Evolutionary conservation across 2,329 filamentous ascomycete species (phyloP).

Genomic region (Bipolaris gigantea): DNA sequence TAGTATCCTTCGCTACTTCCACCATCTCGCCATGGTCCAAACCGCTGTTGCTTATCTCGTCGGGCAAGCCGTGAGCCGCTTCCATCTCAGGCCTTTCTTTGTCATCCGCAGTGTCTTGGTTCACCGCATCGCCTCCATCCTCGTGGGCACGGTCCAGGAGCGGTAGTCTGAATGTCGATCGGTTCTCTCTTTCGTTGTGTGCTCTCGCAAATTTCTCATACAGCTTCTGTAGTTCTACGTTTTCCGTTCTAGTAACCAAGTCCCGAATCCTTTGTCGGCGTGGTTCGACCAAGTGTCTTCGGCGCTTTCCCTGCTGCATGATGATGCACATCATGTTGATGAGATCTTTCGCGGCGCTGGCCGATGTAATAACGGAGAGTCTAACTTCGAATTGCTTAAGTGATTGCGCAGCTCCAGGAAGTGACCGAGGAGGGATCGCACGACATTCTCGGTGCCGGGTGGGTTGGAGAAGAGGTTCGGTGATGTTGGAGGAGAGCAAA

Average conservation of each 20-base stretch:
- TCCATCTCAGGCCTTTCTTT: neutral
- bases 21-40: neutral
- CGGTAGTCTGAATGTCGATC: conserved; percentile 6
- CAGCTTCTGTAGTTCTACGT: neutral
- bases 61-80: too few relatives aligned
- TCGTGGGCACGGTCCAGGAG: neutral
- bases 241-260: neutral
- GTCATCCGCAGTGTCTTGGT: neutral
- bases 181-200: neutral
- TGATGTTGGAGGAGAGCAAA: neutral
- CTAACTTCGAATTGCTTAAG: neutral
- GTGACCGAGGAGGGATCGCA: neutral
- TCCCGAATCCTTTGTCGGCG: neutral
- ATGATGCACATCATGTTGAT: neutral
- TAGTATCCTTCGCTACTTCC: neutral
- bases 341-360: neutral
- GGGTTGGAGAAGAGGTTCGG: neutral
- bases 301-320: neutral
- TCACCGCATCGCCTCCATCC: neutral
- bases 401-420: neutral
- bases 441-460: neutral
- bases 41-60: neutral
- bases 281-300: neutral
- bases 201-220: neutral
- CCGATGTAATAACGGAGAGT: neutral